Evolutionary conservation across 208 protist genomes (phyloP), one percentile per base, ranked within the genome.

Genomic region (Crithidia acanthocephali): DNA sequence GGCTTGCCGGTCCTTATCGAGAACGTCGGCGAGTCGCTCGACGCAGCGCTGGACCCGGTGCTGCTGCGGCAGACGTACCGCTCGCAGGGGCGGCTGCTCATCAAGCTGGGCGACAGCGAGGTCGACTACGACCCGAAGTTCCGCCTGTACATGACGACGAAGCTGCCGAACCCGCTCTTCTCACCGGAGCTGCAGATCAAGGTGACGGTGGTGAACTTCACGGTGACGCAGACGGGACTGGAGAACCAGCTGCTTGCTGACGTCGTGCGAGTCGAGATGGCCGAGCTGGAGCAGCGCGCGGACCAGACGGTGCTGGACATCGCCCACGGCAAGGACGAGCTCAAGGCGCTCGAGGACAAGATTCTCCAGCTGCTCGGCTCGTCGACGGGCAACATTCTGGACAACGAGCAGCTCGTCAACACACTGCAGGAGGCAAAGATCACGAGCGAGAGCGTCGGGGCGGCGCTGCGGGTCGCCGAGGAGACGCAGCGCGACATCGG

Each of bases 1-100:
- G 98, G 98, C 11, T 83, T 95, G 51, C 98, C 98, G 25, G 96
- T 99, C 27, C 82, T 99, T 16, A 78, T 99, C 44, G 98, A 99
- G 69, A 99, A 98, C 70, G 90, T 99, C 18, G 91, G 90, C 44
- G 98, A 99, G 85, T 84, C 86, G 32, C 84, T 99, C n/a, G 98
- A 99, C 73, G 96, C 98, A n/a, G 88, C 93, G 22, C 77, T 99
- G 1, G 96, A 99, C 76, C 85, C 97, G 20, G 77, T 99, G 50
- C 83, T 99, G n/a, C 82, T 98, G 40, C 95, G 96, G 37, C 94
- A 99, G 73, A 98, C 94, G 7, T 98, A 97, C 79, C 95, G 92
- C 56, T 91, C 87, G 25, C 87, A 95, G 58, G 96, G 96, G 1
- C 80, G 90, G 20, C 68, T 96, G 35, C 83, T 98, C 23, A 95